Evolutionary conservation across 352 stramenopile species (phyloP).

Genomic region (Phytopythium delawarense): DNA sequence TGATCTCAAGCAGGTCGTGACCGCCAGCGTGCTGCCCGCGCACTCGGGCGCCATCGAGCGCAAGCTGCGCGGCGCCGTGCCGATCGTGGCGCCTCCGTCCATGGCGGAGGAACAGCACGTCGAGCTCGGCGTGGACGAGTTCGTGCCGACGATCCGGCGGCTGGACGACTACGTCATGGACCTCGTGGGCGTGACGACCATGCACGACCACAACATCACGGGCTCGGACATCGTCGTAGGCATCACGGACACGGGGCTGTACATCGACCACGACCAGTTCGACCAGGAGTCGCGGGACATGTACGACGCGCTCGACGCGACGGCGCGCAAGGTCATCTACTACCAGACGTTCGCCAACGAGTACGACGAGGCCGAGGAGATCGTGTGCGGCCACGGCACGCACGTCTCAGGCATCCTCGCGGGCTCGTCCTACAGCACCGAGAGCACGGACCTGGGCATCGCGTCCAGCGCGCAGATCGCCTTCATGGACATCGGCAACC

Average conservation of each 20-base stretch:
- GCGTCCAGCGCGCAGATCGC: slow-evolving; percentile 75
- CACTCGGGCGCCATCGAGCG: no score
- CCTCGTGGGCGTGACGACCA: slow-evolving; percentile 45
- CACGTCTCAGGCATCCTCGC: slow-evolving; percentile 83
- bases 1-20: no score
- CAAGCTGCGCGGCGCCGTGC: no score
- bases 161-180: slow-evolving; percentile 66
- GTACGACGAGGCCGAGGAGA: slow-evolving; percentile 59
- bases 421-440: slow-evolving; percentile 64
- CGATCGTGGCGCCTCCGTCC: slow-evolving; percentile 6
- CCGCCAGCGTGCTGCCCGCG: no score
- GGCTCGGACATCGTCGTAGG: slow-evolving; percentile 67
- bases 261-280: slow-evolving; percentile 80
- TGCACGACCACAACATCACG: slow-evolving; percentile 67
- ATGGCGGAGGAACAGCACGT: no score
- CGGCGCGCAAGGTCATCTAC: slow-evolving; percentile 67
- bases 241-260: slow-evolving; percentile 79
- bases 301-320: slow-evolving; percentile 31
- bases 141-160: no score
- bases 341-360: slow-evolving; percentile 74
- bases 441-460: slow-evolving; percentile 56
- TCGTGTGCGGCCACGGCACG: slow-evolving; percentile 85
- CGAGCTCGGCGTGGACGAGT: no score
- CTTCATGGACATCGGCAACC: slow-evolving; percentile 88
- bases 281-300: slow-evolving; percentile 57